Conservation (phyloP, 768 basidiomycete species). For the Calocera viscosa region DNA sequence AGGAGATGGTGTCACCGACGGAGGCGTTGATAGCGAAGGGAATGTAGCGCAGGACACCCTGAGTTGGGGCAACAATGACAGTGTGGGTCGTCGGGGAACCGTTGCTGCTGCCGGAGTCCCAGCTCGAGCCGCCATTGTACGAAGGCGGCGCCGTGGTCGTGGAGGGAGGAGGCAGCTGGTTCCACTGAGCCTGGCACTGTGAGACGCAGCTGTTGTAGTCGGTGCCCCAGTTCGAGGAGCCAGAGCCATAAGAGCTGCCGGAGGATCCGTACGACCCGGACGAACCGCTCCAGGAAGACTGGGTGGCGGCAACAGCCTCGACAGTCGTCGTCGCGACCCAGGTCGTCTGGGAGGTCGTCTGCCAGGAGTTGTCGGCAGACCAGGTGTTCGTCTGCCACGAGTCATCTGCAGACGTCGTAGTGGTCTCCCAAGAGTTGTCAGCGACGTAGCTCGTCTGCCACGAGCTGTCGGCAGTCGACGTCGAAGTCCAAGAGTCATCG, state of each 20-base stretch:
- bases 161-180: neutral
- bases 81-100: constrained; percentile 54
- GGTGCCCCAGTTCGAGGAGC: constrained; percentile 11
- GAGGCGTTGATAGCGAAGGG: constrained; percentile 66
- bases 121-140: constrained; percentile 12
- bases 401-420: neutral
- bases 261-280: constrained; percentile 17
- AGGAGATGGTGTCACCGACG: constrained; percentile 62
- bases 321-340: neutral
- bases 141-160: neutral
- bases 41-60: constrained; percentile 58
- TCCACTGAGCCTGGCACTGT: constrained; percentile 5
- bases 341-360: neutral
- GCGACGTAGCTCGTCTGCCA: neutral
- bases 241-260: constrained; percentile 20
- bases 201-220: constrained; percentile 8
- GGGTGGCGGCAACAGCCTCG: neutral
- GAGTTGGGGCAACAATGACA: constrained; percentile 62
- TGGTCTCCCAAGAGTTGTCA: neutral
- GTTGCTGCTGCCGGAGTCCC: constrained; percentile 25
- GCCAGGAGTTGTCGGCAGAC: neutral
- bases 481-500: neutral
- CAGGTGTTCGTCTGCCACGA: neutral
- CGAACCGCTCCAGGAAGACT: constrained; percentile 1
- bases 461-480: neutral